phyloP scores from a whole-genome alignment of 1,284 basidiomycete species.

The Rhodotorula mucilaginosa region DNA sequence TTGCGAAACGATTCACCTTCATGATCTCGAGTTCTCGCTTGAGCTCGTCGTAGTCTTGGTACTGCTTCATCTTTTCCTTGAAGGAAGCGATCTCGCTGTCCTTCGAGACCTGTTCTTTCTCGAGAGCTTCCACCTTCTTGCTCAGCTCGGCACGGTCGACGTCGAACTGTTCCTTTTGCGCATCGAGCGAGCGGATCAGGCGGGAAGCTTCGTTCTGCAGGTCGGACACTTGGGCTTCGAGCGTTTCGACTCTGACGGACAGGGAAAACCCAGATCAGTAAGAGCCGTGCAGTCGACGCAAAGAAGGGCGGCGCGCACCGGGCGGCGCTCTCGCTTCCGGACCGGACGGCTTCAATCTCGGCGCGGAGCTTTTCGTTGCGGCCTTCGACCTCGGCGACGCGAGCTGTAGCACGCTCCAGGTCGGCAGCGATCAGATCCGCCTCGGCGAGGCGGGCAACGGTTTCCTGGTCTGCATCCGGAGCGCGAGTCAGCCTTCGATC shows the following conservation, averaged over 20 bases:
- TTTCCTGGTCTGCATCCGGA: slow-evolving; percentile 73
- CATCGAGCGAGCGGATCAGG: slow-evolving; percentile 65
- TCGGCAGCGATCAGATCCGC: slow-evolving; percentile 90
- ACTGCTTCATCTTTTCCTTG: slow-evolving; percentile 66
- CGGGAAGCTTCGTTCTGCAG: slow-evolving; percentile 71
- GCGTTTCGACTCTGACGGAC: slow-evolving; percentile 60
- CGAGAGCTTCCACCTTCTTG: slow-evolving; percentile 49
- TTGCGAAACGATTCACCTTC: slow-evolving; percentile 63
- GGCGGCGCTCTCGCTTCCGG: slow-evolving; percentile 71
- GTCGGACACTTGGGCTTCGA: slow-evolving; percentile 69
- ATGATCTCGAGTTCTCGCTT: slow-evolving; percentile 94
- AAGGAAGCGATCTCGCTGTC: slow-evolving; percentile 59
- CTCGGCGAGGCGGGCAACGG: slow-evolving; percentile 79
- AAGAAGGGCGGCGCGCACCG: slow-evolving; percentile 53
- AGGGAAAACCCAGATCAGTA: neutral
- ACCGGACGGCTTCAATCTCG: slow-evolving; percentile 84
- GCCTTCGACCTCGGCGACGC: slow-evolving; percentile 85
- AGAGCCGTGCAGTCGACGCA: neutral
- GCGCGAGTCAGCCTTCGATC: neutral
- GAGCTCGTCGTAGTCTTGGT: slow-evolving; percentile 86
- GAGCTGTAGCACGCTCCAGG: slow-evolving; percentile 84
- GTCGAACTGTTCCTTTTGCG: slow-evolving; percentile 60
- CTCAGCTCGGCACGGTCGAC: slow-evolving; percentile 49
- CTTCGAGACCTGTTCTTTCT: slow-evolving; percentile 63
- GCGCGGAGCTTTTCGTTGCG: slow-evolving; percentile 89